Percentiles rank a stretch among this genome's conserved stretches.
These are phyloP conservation scores for Ustilago loliicola DNA, from an alignment of 1,284 basidiomycete genomes.

Conservation along the genomic window DNA sequence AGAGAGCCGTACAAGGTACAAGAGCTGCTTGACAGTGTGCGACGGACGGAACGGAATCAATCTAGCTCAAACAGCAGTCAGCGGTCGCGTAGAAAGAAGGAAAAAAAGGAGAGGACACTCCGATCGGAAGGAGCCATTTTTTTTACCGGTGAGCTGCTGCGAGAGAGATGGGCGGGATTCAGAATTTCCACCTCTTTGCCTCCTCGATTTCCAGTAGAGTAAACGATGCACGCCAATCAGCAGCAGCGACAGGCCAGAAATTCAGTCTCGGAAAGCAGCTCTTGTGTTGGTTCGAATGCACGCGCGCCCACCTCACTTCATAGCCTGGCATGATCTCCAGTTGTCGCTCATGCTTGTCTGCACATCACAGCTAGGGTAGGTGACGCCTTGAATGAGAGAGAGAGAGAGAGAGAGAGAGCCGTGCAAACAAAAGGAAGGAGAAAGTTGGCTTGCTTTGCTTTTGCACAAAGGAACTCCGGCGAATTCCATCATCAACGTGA, in stretches of 20 bases:
- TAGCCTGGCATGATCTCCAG: no score
- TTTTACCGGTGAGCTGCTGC: not conserved
- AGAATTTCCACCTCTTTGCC: no score
- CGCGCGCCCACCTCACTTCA: no score
- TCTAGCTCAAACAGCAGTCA: slow-evolving; percentile 1
- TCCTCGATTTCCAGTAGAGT: not conserved
- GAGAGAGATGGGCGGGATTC: not conserved
- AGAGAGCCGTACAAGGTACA: not conserved
- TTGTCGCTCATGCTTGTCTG: no score
- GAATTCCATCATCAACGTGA: not conserved
- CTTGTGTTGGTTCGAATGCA: no score
- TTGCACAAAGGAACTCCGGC: slow-evolving; percentile 22
- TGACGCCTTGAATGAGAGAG: not conserved
- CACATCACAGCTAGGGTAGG: no score
- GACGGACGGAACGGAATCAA: slow-evolving; percentile 6
- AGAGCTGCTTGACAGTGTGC: not conserved
- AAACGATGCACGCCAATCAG: not conserved
- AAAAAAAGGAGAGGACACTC: not conserved
- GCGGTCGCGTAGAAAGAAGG: not conserved
- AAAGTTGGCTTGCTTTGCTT: not conserved
- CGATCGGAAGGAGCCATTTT: slow-evolving; percentile 13
- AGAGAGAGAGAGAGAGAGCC: no score
- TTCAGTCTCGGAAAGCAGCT: not conserved
- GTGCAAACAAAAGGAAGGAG: not conserved
- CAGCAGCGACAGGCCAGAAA: not conserved